Base-by-base conservation (phyloP, 2,329 filamentous ascomycete species). In the Huntiella abstrusa region DNA sequence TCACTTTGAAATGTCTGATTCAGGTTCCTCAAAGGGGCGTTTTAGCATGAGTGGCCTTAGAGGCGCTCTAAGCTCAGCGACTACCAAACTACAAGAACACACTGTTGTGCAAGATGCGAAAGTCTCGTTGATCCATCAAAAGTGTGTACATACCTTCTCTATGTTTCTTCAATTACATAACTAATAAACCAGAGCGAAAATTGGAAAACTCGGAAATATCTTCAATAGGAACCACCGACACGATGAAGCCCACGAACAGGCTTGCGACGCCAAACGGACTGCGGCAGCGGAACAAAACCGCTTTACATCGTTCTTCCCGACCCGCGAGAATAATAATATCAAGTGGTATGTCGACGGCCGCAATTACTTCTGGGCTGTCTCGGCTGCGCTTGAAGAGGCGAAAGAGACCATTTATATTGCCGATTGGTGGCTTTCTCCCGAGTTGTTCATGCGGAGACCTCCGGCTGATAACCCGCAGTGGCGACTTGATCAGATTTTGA, bases 311-410 rank as follows among this genome's bases (percentile, higher is more conserved):
- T 98, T 83, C 62, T 92, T 92, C 34, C 88, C 88, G 0, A 80
- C 88, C 58, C 77, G 80, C 38, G 77, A 88, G 8, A 81, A 79
- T 22, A 95, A 96, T 60, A 69, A 82, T 49, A 70, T 91, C 58
- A 96, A 96, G 65, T 98, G 88, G 87, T 96, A 95, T 62, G 84
- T 96, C 8, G 91, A 96, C 58, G 91, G 86, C 3, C 71, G 86
- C 51, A 83, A 96, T 63, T 98, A 98, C 62, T 92, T 91, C 60
- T 94, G 86, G 79, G 75, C 91, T 13, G 86, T 98, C 8, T 92
- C 86, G 0, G 76, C 80, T 33, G 88, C 87, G 0, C 69, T 96
- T n/a, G 87, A 96, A 52, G 71, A 78, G 50, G 91, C 91, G 34
- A 82, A 82, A 56, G 88, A 96, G 62, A 80, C 81, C 40, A 95